Percentiles rank a stretch among this genome's conserved stretches.
phyloP scores from a whole-genome alignment of 176 grass and related monocot genomes.

The Triticum urartu region DNA sequence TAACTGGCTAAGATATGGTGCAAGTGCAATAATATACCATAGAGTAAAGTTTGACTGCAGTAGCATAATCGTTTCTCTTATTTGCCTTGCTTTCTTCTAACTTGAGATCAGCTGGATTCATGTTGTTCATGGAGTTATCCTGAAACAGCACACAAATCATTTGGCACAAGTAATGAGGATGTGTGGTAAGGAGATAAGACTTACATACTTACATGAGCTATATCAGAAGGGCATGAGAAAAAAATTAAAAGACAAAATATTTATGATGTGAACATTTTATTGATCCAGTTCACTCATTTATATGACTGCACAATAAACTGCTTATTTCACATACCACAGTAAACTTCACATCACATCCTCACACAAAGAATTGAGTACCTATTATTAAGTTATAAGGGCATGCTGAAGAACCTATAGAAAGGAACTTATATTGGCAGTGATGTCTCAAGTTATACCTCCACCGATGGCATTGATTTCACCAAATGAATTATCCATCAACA shows the following conservation, averaged over 20 bases:
- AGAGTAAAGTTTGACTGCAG: constrained; percentile 19
- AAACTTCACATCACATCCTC: too few species aligned
- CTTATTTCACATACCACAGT: too few species aligned
- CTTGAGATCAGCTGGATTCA: constrained; percentile 30
- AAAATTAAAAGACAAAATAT: too few species aligned
- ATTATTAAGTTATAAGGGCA: too few species aligned
- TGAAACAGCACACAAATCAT: neutral
- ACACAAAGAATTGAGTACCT: too few species aligned
- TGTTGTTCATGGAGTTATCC: constrained; percentile 1
- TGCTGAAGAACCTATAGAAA: neutral
- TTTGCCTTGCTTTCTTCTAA: constrained; percentile 28
- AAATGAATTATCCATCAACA: constrained; percentile 35
- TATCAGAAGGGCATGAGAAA: too few species aligned
- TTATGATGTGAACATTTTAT: too few species aligned
- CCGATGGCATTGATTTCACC: constrained; percentile 2
- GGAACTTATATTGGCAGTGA: neutral
- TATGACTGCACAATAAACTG: too few species aligned
- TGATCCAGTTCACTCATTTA: too few species aligned
- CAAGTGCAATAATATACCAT: constrained; percentile 13
- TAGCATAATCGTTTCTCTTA: constrained; percentile 34
- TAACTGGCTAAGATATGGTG: neutral
- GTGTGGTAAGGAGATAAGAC: neutral
- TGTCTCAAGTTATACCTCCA: constrained; percentile 13
- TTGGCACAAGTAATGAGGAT: too few species aligned
- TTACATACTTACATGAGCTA: neutral